phyloP scores from a whole-genome alignment of 805 yeast genomes.

The Cyberlindnera veronae region DNA sequence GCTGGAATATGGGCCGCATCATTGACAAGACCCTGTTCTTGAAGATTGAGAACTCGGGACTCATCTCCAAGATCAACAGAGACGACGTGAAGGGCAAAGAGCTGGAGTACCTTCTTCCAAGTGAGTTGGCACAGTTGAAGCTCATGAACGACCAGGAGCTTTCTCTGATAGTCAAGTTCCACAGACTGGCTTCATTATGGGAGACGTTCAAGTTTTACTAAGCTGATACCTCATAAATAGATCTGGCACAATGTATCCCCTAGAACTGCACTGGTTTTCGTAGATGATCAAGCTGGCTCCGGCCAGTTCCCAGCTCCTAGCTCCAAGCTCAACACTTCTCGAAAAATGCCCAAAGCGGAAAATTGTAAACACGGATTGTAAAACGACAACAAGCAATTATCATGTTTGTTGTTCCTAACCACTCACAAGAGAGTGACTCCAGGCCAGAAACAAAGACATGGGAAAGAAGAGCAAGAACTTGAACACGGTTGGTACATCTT shows the following conservation, averaged over 20 bases:
- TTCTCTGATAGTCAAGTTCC: constrained; percentile 48
- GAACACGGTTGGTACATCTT: background rate
- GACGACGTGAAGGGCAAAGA: constrained; percentile 88
- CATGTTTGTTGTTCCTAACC: constrained; percentile 12
- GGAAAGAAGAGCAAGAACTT: constrained; percentile 8
- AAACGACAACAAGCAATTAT: constrained; percentile 18
- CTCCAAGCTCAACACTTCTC: background rate
- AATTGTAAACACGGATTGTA: constrained; percentile 9
- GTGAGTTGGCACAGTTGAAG: constrained; percentile 71
- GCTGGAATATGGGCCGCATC: constrained; percentile 44
- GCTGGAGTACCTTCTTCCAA: constrained; percentile 64
- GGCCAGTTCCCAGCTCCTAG: too few relatives aligned
- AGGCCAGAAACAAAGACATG: constrained; percentile 1
- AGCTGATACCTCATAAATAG: too few relatives aligned
- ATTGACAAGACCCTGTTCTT: constrained; percentile 50
- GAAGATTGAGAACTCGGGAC: constrained; percentile 57
- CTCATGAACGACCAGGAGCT: constrained; percentile 56
- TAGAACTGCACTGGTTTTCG: background rate
- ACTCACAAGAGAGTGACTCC: too few relatives aligned
- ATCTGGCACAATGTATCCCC: too few relatives aligned
- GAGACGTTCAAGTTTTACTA: constrained; percentile 45
- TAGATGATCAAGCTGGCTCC: background rate
- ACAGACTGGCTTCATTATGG: constrained; percentile 54
- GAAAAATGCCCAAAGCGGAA: constrained; percentile 3
- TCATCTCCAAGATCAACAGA: constrained; percentile 78